phyloP scores from a whole-genome alignment of 768 basidiomycete species.

The Tephrocybe sp. region DNA sequence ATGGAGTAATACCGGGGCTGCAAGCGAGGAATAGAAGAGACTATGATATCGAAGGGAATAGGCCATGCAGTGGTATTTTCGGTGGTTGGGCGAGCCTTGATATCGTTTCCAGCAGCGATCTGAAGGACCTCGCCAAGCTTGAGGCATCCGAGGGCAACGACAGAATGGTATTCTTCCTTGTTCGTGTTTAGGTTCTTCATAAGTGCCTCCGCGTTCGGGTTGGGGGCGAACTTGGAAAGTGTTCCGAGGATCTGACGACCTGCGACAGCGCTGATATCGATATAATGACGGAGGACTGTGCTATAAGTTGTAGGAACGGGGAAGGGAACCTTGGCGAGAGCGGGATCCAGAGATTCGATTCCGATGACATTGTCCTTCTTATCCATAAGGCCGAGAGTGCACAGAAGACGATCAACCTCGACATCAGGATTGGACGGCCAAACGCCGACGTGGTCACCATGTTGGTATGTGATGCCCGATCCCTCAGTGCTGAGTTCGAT shows the following conservation, averaged over 20 bases:
- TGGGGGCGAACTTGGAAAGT: constrained; percentile 87
- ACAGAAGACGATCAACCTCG: constrained; percentile 88
- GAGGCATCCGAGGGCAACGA: constrained; percentile 80
- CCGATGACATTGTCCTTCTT: constrained; percentile 84
- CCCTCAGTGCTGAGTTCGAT: constrained; percentile 93
- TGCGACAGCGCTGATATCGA: constrained; percentile 93
- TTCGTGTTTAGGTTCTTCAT: constrained; percentile 78
- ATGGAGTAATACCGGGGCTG: constrained; percentile 99
- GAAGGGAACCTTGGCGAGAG: constrained; percentile 98
- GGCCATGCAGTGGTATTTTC: constrained; percentile 83
- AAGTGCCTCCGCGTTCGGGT: constrained; percentile 69
- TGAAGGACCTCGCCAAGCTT: constrained; percentile 94
- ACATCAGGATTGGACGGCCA: constrained; percentile 95
- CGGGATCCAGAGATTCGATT: constrained; percentile 97
- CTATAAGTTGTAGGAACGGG: constrained; percentile 94
- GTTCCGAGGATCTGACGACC: constrained; percentile 92
- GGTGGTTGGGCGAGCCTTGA: constrained; percentile 52
- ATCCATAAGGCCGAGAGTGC: constrained; percentile 78
- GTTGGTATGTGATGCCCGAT: constrained; percentile 97
- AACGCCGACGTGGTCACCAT: constrained; percentile 96
- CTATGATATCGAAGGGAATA: constrained; percentile 96
- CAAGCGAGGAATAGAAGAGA: constrained; percentile 90
- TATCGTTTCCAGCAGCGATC: constrained; percentile 81
- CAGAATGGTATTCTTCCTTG: constrained; percentile 83
- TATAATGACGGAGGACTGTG: constrained; percentile 93